These are phyloP conservation scores for Neoscytalidium dimidiatum DNA, from an alignment of 2,329 filamentous ascomycete species.

Conservation along the genomic window DNA sequence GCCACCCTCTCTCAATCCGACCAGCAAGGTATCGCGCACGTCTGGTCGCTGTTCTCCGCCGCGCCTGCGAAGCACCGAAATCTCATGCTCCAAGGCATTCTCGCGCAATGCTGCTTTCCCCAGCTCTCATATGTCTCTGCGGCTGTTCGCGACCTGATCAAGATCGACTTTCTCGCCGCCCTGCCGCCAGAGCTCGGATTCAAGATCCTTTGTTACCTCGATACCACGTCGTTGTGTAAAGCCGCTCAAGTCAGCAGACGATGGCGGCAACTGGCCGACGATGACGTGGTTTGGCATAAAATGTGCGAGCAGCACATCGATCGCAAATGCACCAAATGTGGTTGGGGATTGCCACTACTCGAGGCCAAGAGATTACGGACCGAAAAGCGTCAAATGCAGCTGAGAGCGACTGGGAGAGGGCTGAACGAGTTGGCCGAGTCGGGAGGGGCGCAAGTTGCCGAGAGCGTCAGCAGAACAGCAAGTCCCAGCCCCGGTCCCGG, in stretches of 20 bases:
- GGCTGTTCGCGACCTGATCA: slow-evolving; percentile 89
- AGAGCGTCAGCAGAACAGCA: slow-evolving; percentile 21
- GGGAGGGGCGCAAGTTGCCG: background rate
- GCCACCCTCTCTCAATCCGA: slow-evolving; percentile 79
- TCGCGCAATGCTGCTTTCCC: slow-evolving; percentile 96
- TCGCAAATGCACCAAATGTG: slow-evolving; percentile 90
- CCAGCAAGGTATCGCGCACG: slow-evolving; percentile 93
- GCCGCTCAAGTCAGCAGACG: slow-evolving; percentile 88
- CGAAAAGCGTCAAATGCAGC: slow-evolving; percentile 81
- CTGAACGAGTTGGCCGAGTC: slow-evolving; percentile 55
- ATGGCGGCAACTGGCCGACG: slow-evolving; percentile 90
- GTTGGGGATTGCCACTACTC: slow-evolving; percentile 87
- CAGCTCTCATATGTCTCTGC: slow-evolving; percentile 91
- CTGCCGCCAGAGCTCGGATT: slow-evolving; percentile 88
- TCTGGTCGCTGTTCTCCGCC: slow-evolving; percentile 97
- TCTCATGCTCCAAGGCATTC: slow-evolving; percentile 93
- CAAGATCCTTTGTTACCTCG: slow-evolving; percentile 89
- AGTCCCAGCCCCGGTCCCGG: slow-evolving; percentile 23
- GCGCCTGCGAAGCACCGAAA: slow-evolving; percentile 92
- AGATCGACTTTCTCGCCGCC: slow-evolving; percentile 93
- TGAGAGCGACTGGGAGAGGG: slow-evolving; percentile 63
- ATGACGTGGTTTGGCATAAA: slow-evolving; percentile 95
- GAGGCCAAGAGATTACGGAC: slow-evolving; percentile 86
- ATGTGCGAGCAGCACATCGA: slow-evolving; percentile 99
- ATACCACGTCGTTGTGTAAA: slow-evolving; percentile 92